These are phyloP conservation scores for Lanmaoa pseudosensibilis DNA, from an alignment of 768 basidiomycete genomes.

Conservation along the genomic window DNA sequence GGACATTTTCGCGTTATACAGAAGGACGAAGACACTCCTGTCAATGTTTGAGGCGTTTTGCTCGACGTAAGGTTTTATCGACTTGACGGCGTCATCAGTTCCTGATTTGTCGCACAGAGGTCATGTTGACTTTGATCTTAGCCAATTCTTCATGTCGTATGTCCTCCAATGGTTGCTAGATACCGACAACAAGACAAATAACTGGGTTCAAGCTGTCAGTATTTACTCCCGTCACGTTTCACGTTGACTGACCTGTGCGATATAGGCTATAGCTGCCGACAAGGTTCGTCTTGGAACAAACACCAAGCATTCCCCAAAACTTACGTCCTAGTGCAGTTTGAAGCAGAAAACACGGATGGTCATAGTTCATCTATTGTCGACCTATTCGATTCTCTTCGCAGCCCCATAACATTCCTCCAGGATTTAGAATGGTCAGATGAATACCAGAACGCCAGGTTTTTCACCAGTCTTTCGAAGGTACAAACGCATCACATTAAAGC, in stretches of 20 bases:
- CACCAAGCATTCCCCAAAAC: not conserved
- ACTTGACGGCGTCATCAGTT: not conserved
- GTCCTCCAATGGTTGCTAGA: slow-evolving; percentile 87
- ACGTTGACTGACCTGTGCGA: slow-evolving; percentile 8
- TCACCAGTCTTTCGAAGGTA: slow-evolving; percentile 87
- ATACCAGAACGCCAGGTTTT: slow-evolving; percentile 86
- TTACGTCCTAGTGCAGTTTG: slow-evolving; percentile 49
- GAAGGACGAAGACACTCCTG: slow-evolving; percentile 69
- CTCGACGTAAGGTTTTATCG: slow-evolving; percentile 55
- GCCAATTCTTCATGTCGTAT: slow-evolving; percentile 82
- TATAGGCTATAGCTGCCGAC: slow-evolving; percentile 78
- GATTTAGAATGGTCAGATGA: slow-evolving; percentile 92
- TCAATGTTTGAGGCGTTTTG: slow-evolving; percentile 84
- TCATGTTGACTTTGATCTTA: slow-evolving; percentile 64
- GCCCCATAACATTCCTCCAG: slow-evolving; percentile 84
- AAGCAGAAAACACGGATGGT: slow-evolving; percentile 74
- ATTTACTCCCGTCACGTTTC: not conserved
- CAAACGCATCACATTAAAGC: not conserved
- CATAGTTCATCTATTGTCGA: slow-evolving; percentile 98
- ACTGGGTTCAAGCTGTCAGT: slow-evolving; percentile 92
- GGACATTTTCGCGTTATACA: slow-evolving; percentile 86
- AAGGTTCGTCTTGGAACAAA: slow-evolving; percentile 47
- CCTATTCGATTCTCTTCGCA: slow-evolving; percentile 90
- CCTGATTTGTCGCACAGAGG: slow-evolving; percentile 39
- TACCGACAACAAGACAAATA: slow-evolving; percentile 84